Evolutionary conservation across 2,329 filamentous ascomycete species (phyloP).

Genomic region (Metarhizium humberi): DNA sequence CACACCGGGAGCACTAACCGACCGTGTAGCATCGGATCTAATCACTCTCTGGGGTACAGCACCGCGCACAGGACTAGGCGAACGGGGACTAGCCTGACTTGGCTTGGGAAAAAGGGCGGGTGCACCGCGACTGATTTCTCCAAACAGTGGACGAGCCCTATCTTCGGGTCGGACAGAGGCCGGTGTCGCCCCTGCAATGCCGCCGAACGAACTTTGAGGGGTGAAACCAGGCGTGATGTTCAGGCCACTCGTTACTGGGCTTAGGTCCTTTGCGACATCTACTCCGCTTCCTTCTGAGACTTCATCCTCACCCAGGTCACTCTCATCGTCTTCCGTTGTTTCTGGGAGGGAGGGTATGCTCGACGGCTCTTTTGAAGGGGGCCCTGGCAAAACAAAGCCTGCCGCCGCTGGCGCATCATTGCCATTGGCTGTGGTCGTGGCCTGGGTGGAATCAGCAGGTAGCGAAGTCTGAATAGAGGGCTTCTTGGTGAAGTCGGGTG

Average conservation of each 20-base stretch:
- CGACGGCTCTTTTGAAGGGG: conserved; percentile 20
- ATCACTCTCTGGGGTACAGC: conserved; percentile 42
- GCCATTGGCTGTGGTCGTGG: conserved; percentile 16
- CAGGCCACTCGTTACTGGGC: conserved; percentile 35
- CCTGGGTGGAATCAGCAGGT: conserved; percentile 29
- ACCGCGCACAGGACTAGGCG: conserved; percentile 60
- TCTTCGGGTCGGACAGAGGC: conserved; percentile 21
- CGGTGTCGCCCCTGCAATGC: conserved; percentile 29
- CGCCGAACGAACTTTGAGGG: conserved; percentile 50
- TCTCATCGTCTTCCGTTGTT: conserved; percentile 29
- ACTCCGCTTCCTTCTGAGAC: conserved; percentile 51
- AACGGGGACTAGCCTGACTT: conserved; percentile 52
- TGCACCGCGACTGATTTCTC: conserved; percentile 39
- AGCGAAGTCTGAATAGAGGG: conserved; percentile 25
- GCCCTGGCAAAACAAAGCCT: conserved; percentile 23
- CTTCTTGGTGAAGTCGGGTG: conserved; percentile 20
- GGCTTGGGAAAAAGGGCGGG: conserved; percentile 44
- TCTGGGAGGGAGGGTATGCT: conserved; percentile 28
- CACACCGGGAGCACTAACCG: conserved; percentile 51
- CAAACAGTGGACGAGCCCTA: conserved; percentile 38
- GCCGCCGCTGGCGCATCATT: conserved; percentile 33
- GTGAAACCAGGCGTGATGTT: conserved; percentile 42
- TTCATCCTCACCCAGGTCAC: conserved; percentile 32
- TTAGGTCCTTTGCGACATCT: conserved; percentile 56
- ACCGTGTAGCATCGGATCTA: conserved; percentile 41